phyloP scores from a whole-genome alignment of 2,329 filamentous ascomycete genomes.

The Annulohypoxylon truncatum region DNA sequence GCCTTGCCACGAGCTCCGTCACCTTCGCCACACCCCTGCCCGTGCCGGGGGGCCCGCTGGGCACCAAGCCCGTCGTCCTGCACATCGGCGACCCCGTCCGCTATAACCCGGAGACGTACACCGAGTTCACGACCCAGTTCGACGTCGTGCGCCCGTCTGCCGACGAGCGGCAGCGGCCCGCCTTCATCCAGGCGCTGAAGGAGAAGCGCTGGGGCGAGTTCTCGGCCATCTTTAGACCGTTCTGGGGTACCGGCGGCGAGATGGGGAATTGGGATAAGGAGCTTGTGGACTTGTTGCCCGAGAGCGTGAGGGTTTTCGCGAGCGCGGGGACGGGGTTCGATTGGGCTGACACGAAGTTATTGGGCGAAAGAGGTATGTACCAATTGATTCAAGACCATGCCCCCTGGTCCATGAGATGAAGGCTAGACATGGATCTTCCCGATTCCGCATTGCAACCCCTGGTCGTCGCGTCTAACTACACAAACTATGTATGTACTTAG shows the following conservation, averaged over 20 bases:
- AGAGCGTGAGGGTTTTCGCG: slow-evolving; percentile 66
- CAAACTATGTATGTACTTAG: too few species aligned
- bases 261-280: slow-evolving; percentile 72
- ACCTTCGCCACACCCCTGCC: slow-evolving; percentile 23
- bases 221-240: slow-evolving; percentile 64
- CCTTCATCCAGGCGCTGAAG: slow-evolving; percentile 61
- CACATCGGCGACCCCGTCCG: slow-evolving; percentile 76
- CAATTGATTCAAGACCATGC: not conserved
- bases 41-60: slow-evolving; percentile 36
- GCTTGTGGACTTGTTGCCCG: slow-evolving; percentile 65
- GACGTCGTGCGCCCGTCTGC: slow-evolving; percentile 63
- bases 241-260: slow-evolving; percentile 73
- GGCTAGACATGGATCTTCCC: not conserved
- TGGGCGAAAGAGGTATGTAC: slow-evolving; percentile 68
- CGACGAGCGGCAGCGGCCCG: slow-evolving; percentile 62
- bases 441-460: not conserved
- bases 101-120: slow-evolving; percentile 62
- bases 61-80: slow-evolving; percentile 68
- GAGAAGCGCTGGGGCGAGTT: slow-evolving; percentile 68
- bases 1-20: not conserved
- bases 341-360: slow-evolving; percentile 68
- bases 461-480: too few species aligned
- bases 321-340: slow-evolving; percentile 72
- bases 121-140: slow-evolving; percentile 57
- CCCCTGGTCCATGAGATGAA: not conserved